These are phyloP conservation scores for Corymbia maculata DNA, from an alignment of 345 rosid species.

Conservation along the genomic window DNA sequence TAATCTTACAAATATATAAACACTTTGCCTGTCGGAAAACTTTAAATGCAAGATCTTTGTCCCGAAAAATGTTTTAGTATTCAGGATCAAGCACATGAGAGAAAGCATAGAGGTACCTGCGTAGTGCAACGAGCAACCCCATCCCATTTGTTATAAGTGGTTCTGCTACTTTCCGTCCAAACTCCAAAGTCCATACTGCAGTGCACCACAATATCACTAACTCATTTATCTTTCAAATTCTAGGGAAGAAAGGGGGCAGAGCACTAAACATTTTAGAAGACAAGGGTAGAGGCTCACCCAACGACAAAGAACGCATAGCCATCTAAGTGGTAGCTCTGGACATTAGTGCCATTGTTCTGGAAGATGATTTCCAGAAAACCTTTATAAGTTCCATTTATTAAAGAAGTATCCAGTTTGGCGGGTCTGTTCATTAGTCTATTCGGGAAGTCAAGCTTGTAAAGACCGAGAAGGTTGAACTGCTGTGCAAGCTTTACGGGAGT, in stretches of 20 bases:
- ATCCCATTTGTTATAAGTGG: constrained; percentile 85
- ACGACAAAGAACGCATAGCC: constrained; percentile 93
- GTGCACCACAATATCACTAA: background rate
- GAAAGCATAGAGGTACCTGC: constrained; percentile 38
- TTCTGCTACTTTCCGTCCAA: constrained; percentile 91
- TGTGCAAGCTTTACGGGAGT: constrained; percentile 88
- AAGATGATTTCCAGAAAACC: constrained; percentile 87
- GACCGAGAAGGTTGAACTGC: constrained; percentile 66
- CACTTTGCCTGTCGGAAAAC: background rate
- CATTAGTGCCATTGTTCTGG: constrained; percentile 71
- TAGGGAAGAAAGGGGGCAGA: background rate
- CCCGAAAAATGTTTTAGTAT: background rate
- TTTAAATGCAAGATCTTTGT: background rate
- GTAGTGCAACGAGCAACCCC: constrained; percentile 78
- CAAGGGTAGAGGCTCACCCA: constrained; percentile 49
- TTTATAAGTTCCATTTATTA: constrained; percentile 79
- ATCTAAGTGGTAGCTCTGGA: constrained; percentile 85
- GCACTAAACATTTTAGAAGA: background rate
- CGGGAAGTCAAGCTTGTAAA: constrained; percentile 89
- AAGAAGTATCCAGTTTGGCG: constrained; percentile 69
- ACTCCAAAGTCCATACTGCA: constrained; percentile 88
- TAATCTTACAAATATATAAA: background rate
- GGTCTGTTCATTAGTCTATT: constrained; percentile 65
- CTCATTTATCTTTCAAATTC: background rate
- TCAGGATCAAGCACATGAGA: background rate